A percentile compares a stretch with the other conserved stretches of the same genome.
Evolutionary conservation across 106 monocot genomes (phyloP).

Genomic region (Alisma plantagoaquatica): DNA sequence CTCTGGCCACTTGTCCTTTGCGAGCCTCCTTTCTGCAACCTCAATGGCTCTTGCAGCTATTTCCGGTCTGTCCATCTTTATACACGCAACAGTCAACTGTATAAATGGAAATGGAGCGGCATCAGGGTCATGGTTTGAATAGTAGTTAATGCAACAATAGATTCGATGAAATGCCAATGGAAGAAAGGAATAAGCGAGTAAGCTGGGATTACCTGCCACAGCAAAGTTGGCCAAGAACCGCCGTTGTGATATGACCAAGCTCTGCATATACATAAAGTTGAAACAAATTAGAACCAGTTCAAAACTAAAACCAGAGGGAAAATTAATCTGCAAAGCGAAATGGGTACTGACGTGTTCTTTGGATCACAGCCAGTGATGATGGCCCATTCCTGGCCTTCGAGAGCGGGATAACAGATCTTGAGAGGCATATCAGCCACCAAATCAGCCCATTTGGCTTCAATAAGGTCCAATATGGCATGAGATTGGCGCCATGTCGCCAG

Average conservation of each 20-base stretch:
- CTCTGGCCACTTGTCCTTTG: slow-evolving; percentile 67
- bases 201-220: slow-evolving; percentile 17
- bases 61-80: slow-evolving; percentile 55
- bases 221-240: slow-evolving; percentile 22
- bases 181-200: neutral
- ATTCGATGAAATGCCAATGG: neutral
- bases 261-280: slow-evolving; percentile 5
- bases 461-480: slow-evolving; percentile 14
- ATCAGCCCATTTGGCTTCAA: slow-evolving; percentile 19
- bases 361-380: slow-evolving; percentile 19
- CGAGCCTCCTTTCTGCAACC: slow-evolving; percentile 48
- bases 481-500: slow-evolving; percentile 14
- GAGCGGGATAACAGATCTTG: slow-evolving; percentile 21
- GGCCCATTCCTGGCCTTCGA: slow-evolving; percentile 14
- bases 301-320: neutral
- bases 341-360: slow-evolving; percentile 12
- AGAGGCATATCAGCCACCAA: slow-evolving; percentile 23
- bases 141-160: neutral
- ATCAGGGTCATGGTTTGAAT: neutral
- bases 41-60: slow-evolving; percentile 34
- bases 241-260: slow-evolving; percentile 28
- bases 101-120: neutral
- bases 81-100: slow-evolving; percentile 74
- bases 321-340: neutral
- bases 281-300: neutral